phyloP scores from a whole-genome alignment of 2,329 filamentous ascomycete species.

The Beauveria medogensis region DNA sequence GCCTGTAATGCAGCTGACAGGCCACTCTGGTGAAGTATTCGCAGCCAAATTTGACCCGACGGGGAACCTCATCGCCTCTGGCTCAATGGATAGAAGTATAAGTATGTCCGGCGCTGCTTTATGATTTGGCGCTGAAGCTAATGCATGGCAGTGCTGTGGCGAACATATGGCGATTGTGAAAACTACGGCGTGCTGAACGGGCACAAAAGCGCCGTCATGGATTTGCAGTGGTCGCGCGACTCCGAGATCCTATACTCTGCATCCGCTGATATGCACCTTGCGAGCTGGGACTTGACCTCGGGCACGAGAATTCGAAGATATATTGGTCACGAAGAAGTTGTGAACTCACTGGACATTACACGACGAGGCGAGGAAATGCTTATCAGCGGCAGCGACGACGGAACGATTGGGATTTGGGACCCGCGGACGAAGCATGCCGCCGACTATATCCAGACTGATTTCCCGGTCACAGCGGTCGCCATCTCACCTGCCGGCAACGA shows the following conservation, averaged over 20 bases:
- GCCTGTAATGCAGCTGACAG: constrained; percentile 88
- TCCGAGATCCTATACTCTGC: constrained; percentile 85
- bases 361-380: constrained; percentile 84
- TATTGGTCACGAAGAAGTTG: constrained; percentile 87
- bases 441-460: constrained; percentile 83
- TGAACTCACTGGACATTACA: constrained; percentile 85
- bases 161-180: constrained; percentile 83
- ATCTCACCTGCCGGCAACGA: constrained; percentile 94
- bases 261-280: constrained; percentile 86
- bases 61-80: constrained; percentile 83
- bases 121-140: constrained; percentile 6
- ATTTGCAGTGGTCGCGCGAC: constrained; percentile 95
- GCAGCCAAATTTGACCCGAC: constrained; percentile 82
- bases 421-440: constrained; percentile 81
- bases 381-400: constrained; percentile 88
- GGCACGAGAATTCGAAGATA: constrained; percentile 89
- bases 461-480: constrained; percentile 84
- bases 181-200: constrained; percentile 87
- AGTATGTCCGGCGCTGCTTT: constrained; percentile 41
- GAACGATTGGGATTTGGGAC: constrained; percentile 92
- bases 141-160: constrained; percentile 68
- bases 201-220: constrained; percentile 83
- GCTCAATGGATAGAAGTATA: constrained; percentile 89
- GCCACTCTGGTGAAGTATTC: constrained; percentile 80
- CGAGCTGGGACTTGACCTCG: constrained; percentile 90